A percentile compares a stretch with the other conserved stretches of the same genome.
Conservation (phyloP, 1,284 basidiomycete species). For the Pascua sp. region DNA sequence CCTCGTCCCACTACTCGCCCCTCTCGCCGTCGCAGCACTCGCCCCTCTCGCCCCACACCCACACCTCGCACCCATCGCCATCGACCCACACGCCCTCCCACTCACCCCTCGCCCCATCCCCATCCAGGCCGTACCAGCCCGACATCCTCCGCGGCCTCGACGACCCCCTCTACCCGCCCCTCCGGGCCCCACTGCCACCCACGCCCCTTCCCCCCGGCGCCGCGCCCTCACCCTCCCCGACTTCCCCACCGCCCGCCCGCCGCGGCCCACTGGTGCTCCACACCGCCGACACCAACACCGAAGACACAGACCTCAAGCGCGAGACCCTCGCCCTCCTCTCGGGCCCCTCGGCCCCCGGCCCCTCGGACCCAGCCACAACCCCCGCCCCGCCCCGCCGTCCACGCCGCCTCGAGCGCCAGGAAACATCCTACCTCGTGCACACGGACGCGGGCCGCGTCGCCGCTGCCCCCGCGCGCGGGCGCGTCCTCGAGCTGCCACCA, state of each 20-base stretch:
- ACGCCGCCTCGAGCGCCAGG: constrained; percentile 3
- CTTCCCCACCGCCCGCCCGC: neutral
- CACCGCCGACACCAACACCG: constrained; percentile 20
- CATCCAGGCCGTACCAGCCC: neutral
- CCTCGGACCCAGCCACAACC: neutral
- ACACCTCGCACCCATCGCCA: too few species aligned
- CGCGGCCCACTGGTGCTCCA: constrained; percentile 31
- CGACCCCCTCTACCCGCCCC: neutral
- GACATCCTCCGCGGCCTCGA: neutral
- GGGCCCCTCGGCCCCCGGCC: neutral
- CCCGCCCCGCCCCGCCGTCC: neutral
- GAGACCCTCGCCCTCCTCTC: constrained; percentile 35
- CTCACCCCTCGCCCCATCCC: neutral
- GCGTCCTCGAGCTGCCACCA: constrained; percentile 41
- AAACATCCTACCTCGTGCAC: constrained; percentile 39
- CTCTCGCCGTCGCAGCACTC: too few species aligned
- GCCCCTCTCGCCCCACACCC: too few species aligned
- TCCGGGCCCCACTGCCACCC: neutral
- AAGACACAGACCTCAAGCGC: constrained; percentile 36
- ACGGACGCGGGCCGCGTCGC: constrained; percentile 38
- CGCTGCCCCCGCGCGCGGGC: neutral
- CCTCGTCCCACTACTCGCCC: too few species aligned
- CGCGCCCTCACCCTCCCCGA: neutral
- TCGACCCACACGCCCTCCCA: too few species aligned
- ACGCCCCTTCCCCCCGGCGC: neutral